Percentiles rank a stretch among this genome's conserved stretches.
These are phyloP conservation scores for Auricularia sp. DNA, from an alignment of 768 basidiomycete genomes.

Conservation along the genomic window DNA sequence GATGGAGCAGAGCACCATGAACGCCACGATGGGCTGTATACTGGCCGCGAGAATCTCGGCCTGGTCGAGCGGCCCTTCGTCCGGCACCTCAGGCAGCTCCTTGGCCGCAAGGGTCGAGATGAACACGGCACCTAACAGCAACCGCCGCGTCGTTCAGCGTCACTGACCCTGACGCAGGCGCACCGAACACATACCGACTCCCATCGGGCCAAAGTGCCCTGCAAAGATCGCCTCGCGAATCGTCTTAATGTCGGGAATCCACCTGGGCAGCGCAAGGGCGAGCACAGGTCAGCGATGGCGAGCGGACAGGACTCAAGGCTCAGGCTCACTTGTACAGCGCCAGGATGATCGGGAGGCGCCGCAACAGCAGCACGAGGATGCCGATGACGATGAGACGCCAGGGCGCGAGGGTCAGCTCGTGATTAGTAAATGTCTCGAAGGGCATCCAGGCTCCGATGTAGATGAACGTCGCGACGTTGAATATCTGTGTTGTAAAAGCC, in stretches of 20 bases:
- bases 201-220: constrained; percentile 91
- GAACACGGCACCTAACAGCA: constrained; percentile 69
- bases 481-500: neutral
- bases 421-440: constrained; percentile 66
- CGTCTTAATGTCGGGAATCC: constrained; percentile 95
- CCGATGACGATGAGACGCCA: constrained; percentile 83
- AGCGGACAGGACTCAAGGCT: no score
- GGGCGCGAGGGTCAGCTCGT: constrained; percentile 55
- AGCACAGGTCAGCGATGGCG: no score
- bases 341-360: constrained; percentile 77
- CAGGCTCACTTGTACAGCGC: constrained; percentile 43
- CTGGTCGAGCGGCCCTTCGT: constrained; percentile 42
- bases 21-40: constrained; percentile 89
- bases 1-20: constrained; percentile 89
- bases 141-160: constrained; percentile 6
- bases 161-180: neutral
- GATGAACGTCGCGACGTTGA: constrained; percentile 52
- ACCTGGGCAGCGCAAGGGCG: constrained; percentile 28
- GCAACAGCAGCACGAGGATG: constrained; percentile 69
- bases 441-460: constrained; percentile 98
- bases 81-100: constrained; percentile 37
- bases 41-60: constrained; percentile 55
- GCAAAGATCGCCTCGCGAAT: constrained; percentile 88
- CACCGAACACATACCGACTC: constrained; percentile 41
- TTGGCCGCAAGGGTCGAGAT: constrained; percentile 75